A percentile compares a stretch with the other conserved stretches of the same genome.
Conservation (phyloP, 139 green algal genomes). For the Chlorella sorokiniana region DNA sequence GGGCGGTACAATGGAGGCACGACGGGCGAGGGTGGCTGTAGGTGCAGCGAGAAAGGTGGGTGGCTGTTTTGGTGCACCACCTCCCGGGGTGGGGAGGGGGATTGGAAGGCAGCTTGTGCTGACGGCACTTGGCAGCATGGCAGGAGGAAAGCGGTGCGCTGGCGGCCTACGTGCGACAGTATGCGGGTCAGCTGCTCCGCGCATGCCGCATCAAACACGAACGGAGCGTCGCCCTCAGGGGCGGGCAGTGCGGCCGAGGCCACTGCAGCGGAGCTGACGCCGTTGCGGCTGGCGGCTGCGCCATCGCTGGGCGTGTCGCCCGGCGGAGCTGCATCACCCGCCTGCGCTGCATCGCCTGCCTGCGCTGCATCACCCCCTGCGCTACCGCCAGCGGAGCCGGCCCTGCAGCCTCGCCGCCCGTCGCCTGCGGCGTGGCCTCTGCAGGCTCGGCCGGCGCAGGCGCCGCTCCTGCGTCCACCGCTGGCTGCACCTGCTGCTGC, state of each 20-base stretch:
- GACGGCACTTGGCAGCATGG: no score
- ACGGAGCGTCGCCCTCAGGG: not conserved
- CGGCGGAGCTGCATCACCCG: not conserved
- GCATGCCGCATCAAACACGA: slow-evolving; percentile 49
- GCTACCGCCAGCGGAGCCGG: no score
- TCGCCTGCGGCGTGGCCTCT: no score
- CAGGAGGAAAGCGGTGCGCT: not conserved
- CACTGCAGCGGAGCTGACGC: slow-evolving; percentile 9
- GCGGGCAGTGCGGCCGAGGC: not conserved
- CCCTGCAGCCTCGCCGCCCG: no score
- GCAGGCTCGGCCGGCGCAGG: no score
- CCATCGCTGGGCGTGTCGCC: not conserved
- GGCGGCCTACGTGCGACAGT: slow-evolving; percentile 45
- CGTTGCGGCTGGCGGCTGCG: not conserved
- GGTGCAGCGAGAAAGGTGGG: not conserved
- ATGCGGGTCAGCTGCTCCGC: slow-evolving; percentile 61
- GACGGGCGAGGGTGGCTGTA: no score
- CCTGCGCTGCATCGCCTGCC: not conserved
- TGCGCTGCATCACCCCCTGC: not conserved
- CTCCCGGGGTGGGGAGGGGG: no score
- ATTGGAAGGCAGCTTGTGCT: no score
- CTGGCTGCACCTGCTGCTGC: not conserved
- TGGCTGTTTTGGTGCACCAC: no score
- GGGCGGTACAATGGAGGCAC: not conserved
- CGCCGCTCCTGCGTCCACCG: not conserved